phyloP scores from a whole-genome alignment of 2,329 filamentous ascomycete species.

The Fusarium sp. region DNA sequence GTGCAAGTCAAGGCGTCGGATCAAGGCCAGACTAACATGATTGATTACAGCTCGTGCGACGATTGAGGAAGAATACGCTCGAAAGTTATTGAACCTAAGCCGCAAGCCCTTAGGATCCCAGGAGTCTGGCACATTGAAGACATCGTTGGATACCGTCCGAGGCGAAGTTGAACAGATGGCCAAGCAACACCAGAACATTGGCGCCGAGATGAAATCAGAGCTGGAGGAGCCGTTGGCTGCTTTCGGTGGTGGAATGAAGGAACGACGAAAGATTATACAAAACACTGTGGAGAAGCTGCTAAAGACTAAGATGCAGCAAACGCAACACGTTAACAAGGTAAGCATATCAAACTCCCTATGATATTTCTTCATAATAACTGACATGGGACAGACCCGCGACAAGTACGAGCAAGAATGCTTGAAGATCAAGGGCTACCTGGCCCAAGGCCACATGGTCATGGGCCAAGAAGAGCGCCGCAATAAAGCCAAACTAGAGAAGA shows the following conservation, averaged over 20 bases:
- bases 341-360: conserved; percentile 34
- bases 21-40: conserved; percentile 1
- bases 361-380: conserved; percentile 1
- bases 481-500: conserved; percentile 98
- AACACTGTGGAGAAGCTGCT: conserved; percentile 93
- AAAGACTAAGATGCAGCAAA: conserved; percentile 94
- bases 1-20: conserved; percentile 41
- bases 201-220: conserved; percentile 94
- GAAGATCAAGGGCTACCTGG: conserved; percentile 98
- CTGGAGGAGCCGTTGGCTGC: conserved; percentile 93
- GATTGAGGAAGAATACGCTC: conserved; percentile 96
- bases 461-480: conserved; percentile 99
- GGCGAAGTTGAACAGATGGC: conserved; percentile 94
- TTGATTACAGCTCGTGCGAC: conserved; percentile 79
- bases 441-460: conserved; percentile 99
- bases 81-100: conserved; percentile 87
- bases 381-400: conserved; percentile 79
- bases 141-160: conserved; percentile 88
- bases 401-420: conserved; percentile 97
- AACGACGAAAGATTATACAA: conserved; percentile 96
- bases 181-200: conserved; percentile 92
- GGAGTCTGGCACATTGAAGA: conserved; percentile 86
- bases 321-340: conserved; percentile 91
- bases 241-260: conserved; percentile 96
- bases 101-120: conserved; percentile 91